Evolutionary conservation across 768 basidiomycete species (phyloP).

Genomic region (Macrolepiota fuliginosa): DNA sequence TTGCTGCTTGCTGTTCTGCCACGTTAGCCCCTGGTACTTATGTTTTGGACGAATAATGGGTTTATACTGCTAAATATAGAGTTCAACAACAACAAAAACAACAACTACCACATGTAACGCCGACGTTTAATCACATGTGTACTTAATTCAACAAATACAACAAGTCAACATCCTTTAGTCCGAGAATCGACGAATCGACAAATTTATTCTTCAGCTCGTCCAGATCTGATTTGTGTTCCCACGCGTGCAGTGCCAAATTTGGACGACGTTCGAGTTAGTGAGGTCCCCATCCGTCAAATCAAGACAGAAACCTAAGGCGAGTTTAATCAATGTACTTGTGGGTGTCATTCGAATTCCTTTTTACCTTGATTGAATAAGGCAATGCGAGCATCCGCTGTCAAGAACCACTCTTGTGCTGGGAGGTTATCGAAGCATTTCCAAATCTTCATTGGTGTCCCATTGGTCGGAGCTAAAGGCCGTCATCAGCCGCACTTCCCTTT

Average conservation of each 20-base stretch:
- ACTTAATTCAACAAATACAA: too few relatives aligned
- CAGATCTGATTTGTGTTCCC: conserved; percentile 17
- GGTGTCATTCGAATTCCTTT: neutral
- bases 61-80: too few relatives aligned
- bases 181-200: too few relatives aligned
- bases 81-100: too few relatives aligned
- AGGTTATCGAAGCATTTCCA: conserved; percentile 20
- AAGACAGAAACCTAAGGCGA: conserved; percentile 7
- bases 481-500: neutral
- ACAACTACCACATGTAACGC: too few relatives aligned
- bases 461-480: conserved; percentile 1
- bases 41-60: too few relatives aligned
- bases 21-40: too few relatives aligned
- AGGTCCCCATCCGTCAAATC: conserved; percentile 13
- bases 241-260: conserved; percentile 16
- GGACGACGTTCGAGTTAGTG: conserved; percentile 13
- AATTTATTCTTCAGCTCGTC: too few relatives aligned
- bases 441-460: too few relatives aligned
- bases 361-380: conserved; percentile 9
- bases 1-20: too few relatives aligned
- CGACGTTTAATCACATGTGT: too few relatives aligned
- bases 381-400: conserved; percentile 13
- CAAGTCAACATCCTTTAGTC: too few relatives aligned
- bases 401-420: conserved; percentile 19
- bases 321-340: neutral